Percentiles rank a stretch among this genome's conserved stretches.
Evolutionary conservation across 176 grass and related monocot species (phyloP).

Genomic region (Lolium rigidum): DNA sequence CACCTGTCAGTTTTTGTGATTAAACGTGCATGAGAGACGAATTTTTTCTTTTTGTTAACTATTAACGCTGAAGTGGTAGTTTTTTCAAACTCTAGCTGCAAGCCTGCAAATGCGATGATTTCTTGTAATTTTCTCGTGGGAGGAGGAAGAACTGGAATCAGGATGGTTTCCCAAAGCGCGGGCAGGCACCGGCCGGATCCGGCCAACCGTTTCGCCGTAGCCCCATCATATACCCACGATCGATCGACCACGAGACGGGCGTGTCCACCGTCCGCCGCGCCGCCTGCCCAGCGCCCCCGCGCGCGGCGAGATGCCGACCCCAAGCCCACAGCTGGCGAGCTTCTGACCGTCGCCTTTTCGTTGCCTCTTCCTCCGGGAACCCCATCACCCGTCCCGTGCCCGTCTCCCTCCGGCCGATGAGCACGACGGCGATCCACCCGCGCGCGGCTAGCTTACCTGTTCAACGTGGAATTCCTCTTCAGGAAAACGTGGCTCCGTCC

Average conservation of each 20-base stretch:
- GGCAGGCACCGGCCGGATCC: constrained; percentile 17
- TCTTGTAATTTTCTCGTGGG: too few species aligned
- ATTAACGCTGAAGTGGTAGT: too few species aligned
- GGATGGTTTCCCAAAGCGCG: neutral
- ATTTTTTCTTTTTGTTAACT: too few species aligned
- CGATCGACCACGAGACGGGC: neutral
- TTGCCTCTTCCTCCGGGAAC: constrained; percentile 22
- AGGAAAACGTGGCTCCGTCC: neutral
- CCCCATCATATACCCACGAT: neutral
- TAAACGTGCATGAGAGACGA: too few species aligned
- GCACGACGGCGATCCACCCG: neutral
- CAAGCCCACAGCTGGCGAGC: neutral
- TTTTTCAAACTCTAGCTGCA: too few species aligned
- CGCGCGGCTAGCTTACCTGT: constrained; percentile 7
- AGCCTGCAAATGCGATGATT: too few species aligned
- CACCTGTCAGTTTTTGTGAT: too few species aligned
- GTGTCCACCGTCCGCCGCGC: constrained; percentile 12
- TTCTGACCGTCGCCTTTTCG: neutral
- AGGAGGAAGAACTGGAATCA: too few species aligned
- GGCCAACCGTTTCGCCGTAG: neutral
- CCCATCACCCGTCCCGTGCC: neutral
- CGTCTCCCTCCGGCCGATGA: neutral
- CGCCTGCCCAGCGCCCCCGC: neutral
- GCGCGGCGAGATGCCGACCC: constrained; percentile 16
- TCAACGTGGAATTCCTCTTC: constrained; percentile 28